phyloP scores from a whole-genome alignment of 179 eudicot genomes.

The Beta corolliflora region DNA sequence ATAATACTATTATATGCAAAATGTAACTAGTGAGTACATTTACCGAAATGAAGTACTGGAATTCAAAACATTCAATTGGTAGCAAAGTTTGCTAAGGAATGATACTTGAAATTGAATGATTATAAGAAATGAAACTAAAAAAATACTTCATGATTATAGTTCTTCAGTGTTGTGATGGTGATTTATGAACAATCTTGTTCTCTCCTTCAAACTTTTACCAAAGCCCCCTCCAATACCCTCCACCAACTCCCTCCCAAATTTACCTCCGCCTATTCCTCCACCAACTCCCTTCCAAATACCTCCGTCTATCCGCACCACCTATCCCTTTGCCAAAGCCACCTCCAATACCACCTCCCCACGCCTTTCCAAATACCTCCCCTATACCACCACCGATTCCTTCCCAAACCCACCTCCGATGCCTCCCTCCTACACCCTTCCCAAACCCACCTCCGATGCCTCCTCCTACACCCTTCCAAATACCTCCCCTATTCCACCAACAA shows the following conservation, averaged over 20 bases:
- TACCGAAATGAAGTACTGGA: background rate
- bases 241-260: slow-evolving; percentile 13
- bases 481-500: slow-evolving; percentile 10
- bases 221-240: slow-evolving; percentile 15
- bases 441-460: background rate
- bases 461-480: background rate
- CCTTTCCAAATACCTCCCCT: slow-evolving; percentile 10
- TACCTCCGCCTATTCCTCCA: slow-evolving; percentile 8
- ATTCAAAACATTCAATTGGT: background rate
- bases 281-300: slow-evolving; percentile 23
- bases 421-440: too few relatives aligned
- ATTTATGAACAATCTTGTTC: background rate
- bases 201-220: background rate
- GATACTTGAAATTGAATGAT: background rate
- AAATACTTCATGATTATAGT: background rate
- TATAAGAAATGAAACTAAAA: background rate
- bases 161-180: slow-evolving; percentile 8
- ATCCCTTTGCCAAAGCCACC: slow-evolving; percentile 10
- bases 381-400: slow-evolving; percentile 4
- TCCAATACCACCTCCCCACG: slow-evolving; percentile 5
- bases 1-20: background rate
- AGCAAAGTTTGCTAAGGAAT: slow-evolving; percentile 1
- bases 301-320: background rate
- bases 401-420: too few relatives aligned
- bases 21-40: background rate